These are phyloP conservation scores for Tilletia horrida DNA, from an alignment of 1,284 basidiomycete species.

Conservation along the genomic window DNA sequence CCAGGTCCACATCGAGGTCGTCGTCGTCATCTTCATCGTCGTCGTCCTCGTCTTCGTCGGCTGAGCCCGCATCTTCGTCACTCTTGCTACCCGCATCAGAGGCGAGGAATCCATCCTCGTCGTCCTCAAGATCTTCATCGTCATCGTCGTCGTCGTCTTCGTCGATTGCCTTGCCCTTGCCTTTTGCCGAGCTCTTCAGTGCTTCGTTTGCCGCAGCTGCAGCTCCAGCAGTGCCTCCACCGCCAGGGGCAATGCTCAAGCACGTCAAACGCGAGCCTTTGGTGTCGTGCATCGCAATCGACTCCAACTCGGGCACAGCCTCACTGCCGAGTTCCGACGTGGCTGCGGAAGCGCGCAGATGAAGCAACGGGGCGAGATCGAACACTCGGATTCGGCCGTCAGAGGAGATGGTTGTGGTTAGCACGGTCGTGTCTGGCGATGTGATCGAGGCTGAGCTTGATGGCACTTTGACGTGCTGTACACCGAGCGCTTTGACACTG, in stretches of 20 bases:
- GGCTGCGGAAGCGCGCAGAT: neutral
- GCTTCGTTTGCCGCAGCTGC: slow-evolving; percentile 12
- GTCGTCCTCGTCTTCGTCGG: slow-evolving; percentile 26
- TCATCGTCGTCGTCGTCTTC: slow-evolving; percentile 21
- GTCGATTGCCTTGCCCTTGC: slow-evolving; percentile 14
- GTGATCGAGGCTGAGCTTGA: neutral
- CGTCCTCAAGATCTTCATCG: neutral
- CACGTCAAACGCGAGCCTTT: slow-evolving; percentile 49
- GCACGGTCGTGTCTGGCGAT: slow-evolving; percentile 16
- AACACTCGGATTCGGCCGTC: slow-evolving; percentile 51
- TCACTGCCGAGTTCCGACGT: neutral
- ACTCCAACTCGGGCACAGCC: slow-evolving; percentile 26
- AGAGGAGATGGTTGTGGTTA: slow-evolving; percentile 48
- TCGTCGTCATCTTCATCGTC: slow-evolving; percentile 31
- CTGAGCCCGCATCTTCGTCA: slow-evolving; percentile 14
- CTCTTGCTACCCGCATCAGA: slow-evolving; percentile 17
- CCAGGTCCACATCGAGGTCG: slow-evolving; percentile 30
- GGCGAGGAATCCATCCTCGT: slow-evolving; percentile 17
- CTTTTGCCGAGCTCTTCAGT: neutral
- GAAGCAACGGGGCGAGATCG: slow-evolving; percentile 34
- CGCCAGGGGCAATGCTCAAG: slow-evolving; percentile 43
- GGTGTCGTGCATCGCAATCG: slow-evolving; percentile 42
- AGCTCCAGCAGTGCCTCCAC: neutral
- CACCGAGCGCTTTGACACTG: slow-evolving; percentile 29
- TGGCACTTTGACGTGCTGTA: slow-evolving; percentile 29